Percentiles rank a stretch among this genome's conserved stretches.
These are phyloP conservation scores for Erythrobasidium yunnanense DNA, from an alignment of 768 basidiomycete genomes.

Conservation along the genomic window DNA sequence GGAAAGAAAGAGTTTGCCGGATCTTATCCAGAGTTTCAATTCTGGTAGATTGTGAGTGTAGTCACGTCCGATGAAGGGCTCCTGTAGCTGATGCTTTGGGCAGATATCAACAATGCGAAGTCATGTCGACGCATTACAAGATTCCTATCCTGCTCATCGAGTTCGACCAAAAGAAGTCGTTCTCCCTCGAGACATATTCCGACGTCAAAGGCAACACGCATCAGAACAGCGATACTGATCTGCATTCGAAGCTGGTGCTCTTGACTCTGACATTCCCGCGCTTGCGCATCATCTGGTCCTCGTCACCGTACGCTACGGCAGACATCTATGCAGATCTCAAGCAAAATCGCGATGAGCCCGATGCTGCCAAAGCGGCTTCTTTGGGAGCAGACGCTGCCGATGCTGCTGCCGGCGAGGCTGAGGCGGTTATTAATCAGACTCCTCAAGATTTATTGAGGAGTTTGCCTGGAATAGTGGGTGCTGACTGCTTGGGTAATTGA, in stretches of 20 bases:
- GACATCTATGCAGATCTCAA: slow-evolving; percentile 92
- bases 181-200: slow-evolving; percentile 58
- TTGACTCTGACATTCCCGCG: slow-evolving; percentile 82
- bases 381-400: slow-evolving; percentile 71
- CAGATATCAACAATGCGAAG: slow-evolving; percentile 92
- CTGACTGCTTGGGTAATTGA: not conserved
- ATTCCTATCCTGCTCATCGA: slow-evolving; percentile 85
- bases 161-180: slow-evolving; percentile 93
- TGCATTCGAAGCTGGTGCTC: slow-evolving; percentile 81
- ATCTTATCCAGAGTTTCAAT: slow-evolving; percentile 84
- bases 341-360: slow-evolving; percentile 63
- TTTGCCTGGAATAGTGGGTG: slow-evolving; percentile 59
- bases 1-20: slow-evolving; percentile 86
- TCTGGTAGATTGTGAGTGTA: slow-evolving; percentile 75
- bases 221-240: slow-evolving; percentile 30
- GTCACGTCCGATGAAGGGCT: not conserved
- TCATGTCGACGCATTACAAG: slow-evolving; percentile 94
- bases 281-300: slow-evolving; percentile 91
- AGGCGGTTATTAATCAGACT: slow-evolving; percentile 51
- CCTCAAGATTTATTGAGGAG: slow-evolving; percentile 72
- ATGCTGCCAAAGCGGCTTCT: slow-evolving; percentile 60
- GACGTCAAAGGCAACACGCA: slow-evolving; percentile 39
- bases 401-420: slow-evolving; percentile 51
- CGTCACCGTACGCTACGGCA: slow-evolving; percentile 80
- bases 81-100: not conserved